Evolutionary conservation across 192 early-diverging fungal species (phyloP), one percentile per base, ranked within the genome.

Genomic region (Rhizophagus clarus): DNA sequence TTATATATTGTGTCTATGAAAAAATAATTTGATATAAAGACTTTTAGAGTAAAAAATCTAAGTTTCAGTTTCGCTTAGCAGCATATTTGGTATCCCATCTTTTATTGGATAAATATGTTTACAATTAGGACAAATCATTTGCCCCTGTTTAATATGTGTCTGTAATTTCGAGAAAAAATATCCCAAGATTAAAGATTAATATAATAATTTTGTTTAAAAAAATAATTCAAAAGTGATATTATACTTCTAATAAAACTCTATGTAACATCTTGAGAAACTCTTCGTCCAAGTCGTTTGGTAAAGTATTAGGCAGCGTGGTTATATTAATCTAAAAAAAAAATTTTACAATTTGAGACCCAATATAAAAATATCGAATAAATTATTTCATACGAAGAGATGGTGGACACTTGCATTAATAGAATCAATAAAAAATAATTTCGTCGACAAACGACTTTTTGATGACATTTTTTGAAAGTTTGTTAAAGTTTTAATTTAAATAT

Each of bases 61-160:
- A 81, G 93, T 90, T 83, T 96, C 95, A 73, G 92, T 90, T 80
- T 96, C 95, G 29, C 89, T 90, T 61, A 96, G 86, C 14, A 96
- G 88, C 95, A 96, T 96, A 83, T 95, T 95, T 64, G 98, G 96
- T 77, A 99, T 95, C 37, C 96, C 96, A 81, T 98, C 94, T 64
- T 90, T 94, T 83, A 99, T 95, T 67, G 91, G 90, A 85, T 95
- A 99, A 31, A 95, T 93, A 82, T 97, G 98, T 40, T 85, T 84
- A 84, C 98, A 99, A 61, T 92, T 94, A 42, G 90, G 88, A 85
- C 98, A 99, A 3, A 95, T 84, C 98, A 99, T 99, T 82, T 89
- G 87, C 61, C 96, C 98, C 63, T 93, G 89, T 81, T 92, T 91
- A 62, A 99, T 88, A 71, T 95, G 90, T 5, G 90, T 93, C 95